Evolutionary conservation across 75 land plant species (phyloP).

Genomic region (Adiantum capillusveneris): DNA sequence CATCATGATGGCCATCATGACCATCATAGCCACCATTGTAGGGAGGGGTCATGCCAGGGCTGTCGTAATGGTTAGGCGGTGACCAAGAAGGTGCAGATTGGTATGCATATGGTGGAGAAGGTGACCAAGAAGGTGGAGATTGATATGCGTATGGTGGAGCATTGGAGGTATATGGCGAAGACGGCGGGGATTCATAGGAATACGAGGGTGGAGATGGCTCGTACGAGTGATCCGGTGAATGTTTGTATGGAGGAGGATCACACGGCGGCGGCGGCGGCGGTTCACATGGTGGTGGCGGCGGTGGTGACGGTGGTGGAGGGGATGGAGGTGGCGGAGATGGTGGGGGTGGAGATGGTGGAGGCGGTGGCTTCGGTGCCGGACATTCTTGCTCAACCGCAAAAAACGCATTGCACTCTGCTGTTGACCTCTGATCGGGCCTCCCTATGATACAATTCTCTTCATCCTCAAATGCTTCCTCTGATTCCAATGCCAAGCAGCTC

Average conservation of each 20-base stretch:
- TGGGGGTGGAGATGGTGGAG: neutral
- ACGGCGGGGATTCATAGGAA: too few species aligned
- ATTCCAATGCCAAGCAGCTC: conserved; percentile 19
- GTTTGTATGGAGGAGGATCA: neutral
- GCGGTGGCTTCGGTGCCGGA: conserved; percentile 11
- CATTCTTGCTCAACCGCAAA: conserved; percentile 5
- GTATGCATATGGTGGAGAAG: too few species aligned
- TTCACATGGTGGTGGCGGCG: conserved; percentile 2
- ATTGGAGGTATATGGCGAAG: too few species aligned
- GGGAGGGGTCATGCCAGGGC: too few species aligned
- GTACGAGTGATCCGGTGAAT: neutral
- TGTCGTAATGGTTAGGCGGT: too few species aligned
- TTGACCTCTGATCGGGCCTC: conserved; percentile 30
- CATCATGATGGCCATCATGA: too few species aligned
- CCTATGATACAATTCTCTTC: conserved; percentile 48
- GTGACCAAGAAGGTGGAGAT: too few species aligned
- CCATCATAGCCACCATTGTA: too few species aligned
- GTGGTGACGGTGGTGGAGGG: neutral
- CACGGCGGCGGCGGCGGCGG: conserved; percentile 9
- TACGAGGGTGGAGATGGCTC: too few species aligned
- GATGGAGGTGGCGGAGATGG: conserved; percentile 15
- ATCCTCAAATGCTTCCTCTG: conserved; percentile 19
- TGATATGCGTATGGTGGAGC: too few species aligned
- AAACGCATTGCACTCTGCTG: conserved; percentile 35
- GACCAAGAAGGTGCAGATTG: too few species aligned